Percentiles rank a stretch among this genome's conserved stretches.
Conservation (phyloP, 2,329 filamentous ascomycete genomes). For the Penicillium sp. region DNA sequence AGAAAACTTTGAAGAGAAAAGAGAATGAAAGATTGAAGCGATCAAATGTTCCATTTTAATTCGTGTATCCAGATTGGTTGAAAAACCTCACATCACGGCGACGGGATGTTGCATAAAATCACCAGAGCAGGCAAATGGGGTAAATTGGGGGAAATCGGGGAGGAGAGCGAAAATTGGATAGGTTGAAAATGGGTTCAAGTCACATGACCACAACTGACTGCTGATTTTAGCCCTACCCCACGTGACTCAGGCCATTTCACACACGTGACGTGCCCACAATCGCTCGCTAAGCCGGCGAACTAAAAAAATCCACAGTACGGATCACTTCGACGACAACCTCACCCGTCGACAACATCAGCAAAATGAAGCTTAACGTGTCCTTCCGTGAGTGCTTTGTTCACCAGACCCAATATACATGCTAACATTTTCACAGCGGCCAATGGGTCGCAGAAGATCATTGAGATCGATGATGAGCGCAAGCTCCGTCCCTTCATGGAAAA, state of each 20-base stretch:
- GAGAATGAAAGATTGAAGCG: no score
- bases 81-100: neutral
- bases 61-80: no score
- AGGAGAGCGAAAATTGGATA: neutral
- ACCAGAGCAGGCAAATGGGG: neutral
- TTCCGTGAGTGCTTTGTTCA: no score
- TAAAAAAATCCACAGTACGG: slow-evolving; percentile 41
- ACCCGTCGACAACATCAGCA: slow-evolving; percentile 44
- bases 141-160: neutral
- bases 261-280: slow-evolving; percentile 41
- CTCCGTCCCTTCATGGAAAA: slow-evolving; percentile 98
- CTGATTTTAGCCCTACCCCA: slow-evolving; percentile 15
- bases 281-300: slow-evolving; percentile 39
- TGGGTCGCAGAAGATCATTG: slow-evolving; percentile 99
- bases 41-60: no score
- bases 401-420: no score
- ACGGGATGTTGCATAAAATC: neutral
- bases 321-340: slow-evolving; percentile 41
- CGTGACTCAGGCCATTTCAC: slow-evolving; percentile 26
- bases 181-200: neutral
- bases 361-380: no score
- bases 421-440: slow-evolving; percentile 66
- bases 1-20: no score
- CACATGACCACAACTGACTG: slow-evolving; percentile 18
- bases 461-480: slow-evolving; percentile 99